These are phyloP conservation scores for Apiosordaria backusii DNA, from an alignment of 495 filamentous ascomycete genomes.

Conservation along the genomic window DNA sequence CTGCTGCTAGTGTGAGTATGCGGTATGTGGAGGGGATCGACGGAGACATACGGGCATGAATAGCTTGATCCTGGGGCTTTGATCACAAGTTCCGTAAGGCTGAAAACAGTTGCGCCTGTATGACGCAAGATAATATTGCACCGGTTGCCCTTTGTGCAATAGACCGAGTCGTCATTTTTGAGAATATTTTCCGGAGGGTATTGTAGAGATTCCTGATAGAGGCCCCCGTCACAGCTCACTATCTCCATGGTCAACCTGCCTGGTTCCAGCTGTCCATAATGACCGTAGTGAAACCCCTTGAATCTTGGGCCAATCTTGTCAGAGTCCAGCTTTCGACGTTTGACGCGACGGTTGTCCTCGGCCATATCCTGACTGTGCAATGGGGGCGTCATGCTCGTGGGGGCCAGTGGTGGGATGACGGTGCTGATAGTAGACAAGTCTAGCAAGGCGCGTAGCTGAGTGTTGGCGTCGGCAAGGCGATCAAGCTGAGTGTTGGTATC, in stretches of 20 bases:
- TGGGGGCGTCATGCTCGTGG: constrained; percentile 34
- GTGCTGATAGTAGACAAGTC: constrained; percentile 36
- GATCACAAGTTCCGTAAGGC: constrained; percentile 78
- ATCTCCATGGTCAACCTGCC: constrained; percentile 80
- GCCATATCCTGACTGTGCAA: constrained; percentile 31
- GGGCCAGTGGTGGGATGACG: constrained; percentile 37
- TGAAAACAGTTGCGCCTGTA: constrained; percentile 72
- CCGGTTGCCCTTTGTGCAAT: constrained; percentile 77
- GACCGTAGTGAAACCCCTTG: constrained; percentile 68
- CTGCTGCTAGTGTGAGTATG: constrained; percentile 25
- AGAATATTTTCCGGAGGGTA: constrained; percentile 80
- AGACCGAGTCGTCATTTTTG: constrained; percentile 75
- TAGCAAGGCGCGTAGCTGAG: constrained; percentile 44
- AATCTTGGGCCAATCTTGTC: constrained; percentile 53
- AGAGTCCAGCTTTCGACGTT: constrained; percentile 72
- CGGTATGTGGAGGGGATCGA: constrained; percentile 1
- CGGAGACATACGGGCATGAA: constrained; percentile 71
- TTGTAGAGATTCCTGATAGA: constrained; percentile 57
- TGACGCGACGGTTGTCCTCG: constrained; percentile 53
- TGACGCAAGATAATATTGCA: constrained; percentile 85
- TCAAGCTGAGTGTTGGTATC: no score
- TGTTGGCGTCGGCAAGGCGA: constrained; percentile 41
- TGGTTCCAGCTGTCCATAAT: constrained; percentile 77
- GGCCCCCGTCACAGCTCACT: constrained; percentile 83
- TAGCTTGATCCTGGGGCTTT: constrained; percentile 78